Evolutionary conservation across 2,329 filamentous ascomycete species (phyloP).

Genomic region (Pleurostoma richardsiae): DNA sequence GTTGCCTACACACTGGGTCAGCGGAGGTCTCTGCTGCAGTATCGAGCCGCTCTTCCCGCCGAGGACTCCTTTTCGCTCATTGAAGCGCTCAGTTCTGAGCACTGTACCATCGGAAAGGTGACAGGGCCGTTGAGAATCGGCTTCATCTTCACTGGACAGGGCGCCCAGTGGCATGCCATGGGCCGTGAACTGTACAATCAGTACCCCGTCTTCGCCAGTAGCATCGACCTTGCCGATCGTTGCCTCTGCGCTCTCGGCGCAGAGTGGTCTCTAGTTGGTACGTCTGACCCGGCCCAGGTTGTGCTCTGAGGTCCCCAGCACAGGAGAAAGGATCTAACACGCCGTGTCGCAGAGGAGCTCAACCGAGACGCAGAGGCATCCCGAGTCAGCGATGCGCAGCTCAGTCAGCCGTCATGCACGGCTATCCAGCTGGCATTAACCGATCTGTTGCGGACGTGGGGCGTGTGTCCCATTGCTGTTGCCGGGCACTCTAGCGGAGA

Average conservation of each 20-base stretch:
- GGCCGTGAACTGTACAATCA: conserved; percentile 28
- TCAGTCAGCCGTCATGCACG: conserved; percentile 33
- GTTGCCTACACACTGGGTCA: conserved; percentile 40
- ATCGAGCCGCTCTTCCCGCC: conserved; percentile 35
- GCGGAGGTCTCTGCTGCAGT: conserved; percentile 5
- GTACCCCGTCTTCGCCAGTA: conserved; percentile 1
- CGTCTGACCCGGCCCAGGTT: not conserved
- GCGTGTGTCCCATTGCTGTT: conserved; percentile 21
- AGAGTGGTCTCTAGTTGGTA: conserved; percentile 25
- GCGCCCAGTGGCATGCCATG: conserved; percentile 9
- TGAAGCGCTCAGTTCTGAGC: conserved; percentile 33
- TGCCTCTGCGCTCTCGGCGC: conserved; percentile 20
- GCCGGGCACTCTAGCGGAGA: conserved; percentile 5
- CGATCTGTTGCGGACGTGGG: conserved; percentile 28
- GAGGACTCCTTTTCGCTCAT: conserved; percentile 38
- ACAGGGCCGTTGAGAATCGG: conserved; percentile 5
- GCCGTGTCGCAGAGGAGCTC: conserved; percentile 22
- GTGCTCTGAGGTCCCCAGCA: not conserved
- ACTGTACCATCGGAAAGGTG: conserved; percentile 27
- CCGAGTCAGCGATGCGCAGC: conserved; percentile 28
- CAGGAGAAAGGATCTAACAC: conserved; percentile 2
- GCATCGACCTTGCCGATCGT: conserved; percentile 1
- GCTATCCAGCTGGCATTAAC: conserved; percentile 32
- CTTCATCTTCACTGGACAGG: conserved; percentile 9
- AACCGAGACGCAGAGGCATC: conserved; percentile 25